Base-by-base conservation (phyloP, 2,329 filamentous ascomycete species). In the Septoria petroselini region DNA sequence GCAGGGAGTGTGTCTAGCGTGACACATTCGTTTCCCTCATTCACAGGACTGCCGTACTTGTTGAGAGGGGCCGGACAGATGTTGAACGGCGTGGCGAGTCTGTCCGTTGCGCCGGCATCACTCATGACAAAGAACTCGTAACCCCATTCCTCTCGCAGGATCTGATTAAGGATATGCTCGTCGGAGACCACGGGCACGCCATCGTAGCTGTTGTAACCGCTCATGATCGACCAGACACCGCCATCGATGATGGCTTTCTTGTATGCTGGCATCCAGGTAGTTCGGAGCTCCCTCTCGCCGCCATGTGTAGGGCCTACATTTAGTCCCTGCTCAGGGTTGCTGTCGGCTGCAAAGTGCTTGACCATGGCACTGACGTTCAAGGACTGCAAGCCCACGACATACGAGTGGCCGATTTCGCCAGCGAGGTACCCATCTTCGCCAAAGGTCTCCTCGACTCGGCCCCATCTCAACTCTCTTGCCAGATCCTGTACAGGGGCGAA, bases 321-420 rank as follows among this genome's bases (percentile, higher is more conserved):
- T 35, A 89, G 67, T 1, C 85, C 85, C 64, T 88, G 84, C 60
- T 89, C 85, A 0, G 84, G 85, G 1, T 74, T 73, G 39, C 77
- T 84, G 62, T 82, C 88, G 1, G 78, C 86, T 9, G 82, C 83
- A 64, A 85, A 89, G 64, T 90, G 86, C 71, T 89, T 90, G 39
- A 89, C 82, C 67, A 81, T 88, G 12, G 85, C 80, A 18, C 80
- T 82, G 4, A 88, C 84, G 35, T 82, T 82, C 27, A 75, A 72
- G 9, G 75, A 76, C 65, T 89, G 84, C 1, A 88, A 68, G 18
- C 84, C 81, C 42, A 70, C 73, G 27, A 82, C 72, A 49, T 78
- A 82, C 27, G 75, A 70, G 61, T 85, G 81, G 1, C 78, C 82
- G 52, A 87, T 78, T 62, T 89, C 85, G 5, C 85, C 85, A 2